Evolutionary conservation across 2,329 filamentous ascomycete genomes (phyloP), one percentile per base, ranked within the genome.

Genomic region (Drechslerella dactyloides): DNA sequence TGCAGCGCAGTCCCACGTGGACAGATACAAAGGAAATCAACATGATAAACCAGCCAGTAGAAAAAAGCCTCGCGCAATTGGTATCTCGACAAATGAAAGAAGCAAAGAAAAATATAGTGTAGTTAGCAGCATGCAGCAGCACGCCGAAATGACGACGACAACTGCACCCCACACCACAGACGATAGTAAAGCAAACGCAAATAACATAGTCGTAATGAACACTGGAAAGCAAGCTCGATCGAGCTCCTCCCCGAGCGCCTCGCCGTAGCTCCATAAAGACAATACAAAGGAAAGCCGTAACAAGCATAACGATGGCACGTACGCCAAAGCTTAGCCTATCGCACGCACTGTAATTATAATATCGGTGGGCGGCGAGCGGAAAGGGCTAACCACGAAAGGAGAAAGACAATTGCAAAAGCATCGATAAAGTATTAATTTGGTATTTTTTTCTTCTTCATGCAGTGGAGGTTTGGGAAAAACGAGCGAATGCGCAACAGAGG

Each of bases 401-500:
- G 4, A 57, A 23, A 27, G 13, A 1, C 19, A 33, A 64, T n/a
- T n/a, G 35, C 42, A 23, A 52, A 58, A 17, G 17, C 40, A 33
- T 33, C 27, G n/a, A n/a, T n/a, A n/a, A n/a, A n/a, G n/a, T n/a
- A n/a, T n/a, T n/a, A n/a, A n/a, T n/a, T n/a, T n/a, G n/a, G 8
- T 33, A 33, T 33, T 33, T 3, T 33, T 33, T 33, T 33, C 8
- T 33, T 3, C 3, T 33, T 33, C 27, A 33, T 33, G 3, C 8
- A 33, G 8, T 33, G 8, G 8, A 33, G 27, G n/a, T n/a, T n/a
- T n/a, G 35, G 35, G 50, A 23, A 54, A 53, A 58, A 55, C 35
- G 46, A 63, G n/a, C 24, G 54, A 64, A 46, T 10, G 27, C 46
- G 59, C 3, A 70, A 56, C 59, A 70, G 63, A 17, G 33, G 27